Base-by-base conservation (phyloP, 257 asterid species). In the Salvia rosmarinus region DNA sequence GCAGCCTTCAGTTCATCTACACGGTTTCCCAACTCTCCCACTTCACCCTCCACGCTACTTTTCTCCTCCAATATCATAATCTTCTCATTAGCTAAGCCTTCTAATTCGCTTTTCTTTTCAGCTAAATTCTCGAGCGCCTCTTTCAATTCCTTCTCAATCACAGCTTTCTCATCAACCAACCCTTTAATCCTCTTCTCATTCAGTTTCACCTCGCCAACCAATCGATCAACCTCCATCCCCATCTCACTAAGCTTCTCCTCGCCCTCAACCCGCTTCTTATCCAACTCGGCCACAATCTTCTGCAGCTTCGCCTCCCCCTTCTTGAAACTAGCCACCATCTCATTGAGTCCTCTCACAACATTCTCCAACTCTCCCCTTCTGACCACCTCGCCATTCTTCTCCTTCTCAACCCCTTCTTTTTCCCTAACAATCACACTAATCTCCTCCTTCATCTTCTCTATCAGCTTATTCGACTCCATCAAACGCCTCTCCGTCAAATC, bases 201-300 rank as follows among this genome's bases (percentile, higher is more conserved):
- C 82, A 65, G 75, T 66, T 75, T 80, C 67, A 49, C 82, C 78
- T 80, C 96, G 23, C 55, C 75, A 50, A 80, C 72, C 71, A 89
- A 66, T 14, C 70, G 83, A 69, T 61, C 73, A 51, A 88, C 80
- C 80, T 79, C 76, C 72, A 65, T 78, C 55, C 35, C 75, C 92
- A 84, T 80, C 66, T 78, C 90, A 68, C 52, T 80, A 70, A 80
- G 86, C 81, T 70, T 89, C 85, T 78, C 86, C 72, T 56, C 83
- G 12, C 85, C 81, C 16, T 79, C 88, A 25, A 37, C 46, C 42
- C 80, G 72, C 75, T 72, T 86, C 79, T 70, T 82, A 87, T 92
- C 98, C 80, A 90, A 82, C 65, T 84, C 88, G 0, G 79, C 82
- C 73, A 85, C 73, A 77, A 62, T 58, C 2, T 2, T 44, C 2